Evolutionary conservation across 1,284 basidiomycete genomes (phyloP).

Genomic region (Ustilago trichophora): DNA sequence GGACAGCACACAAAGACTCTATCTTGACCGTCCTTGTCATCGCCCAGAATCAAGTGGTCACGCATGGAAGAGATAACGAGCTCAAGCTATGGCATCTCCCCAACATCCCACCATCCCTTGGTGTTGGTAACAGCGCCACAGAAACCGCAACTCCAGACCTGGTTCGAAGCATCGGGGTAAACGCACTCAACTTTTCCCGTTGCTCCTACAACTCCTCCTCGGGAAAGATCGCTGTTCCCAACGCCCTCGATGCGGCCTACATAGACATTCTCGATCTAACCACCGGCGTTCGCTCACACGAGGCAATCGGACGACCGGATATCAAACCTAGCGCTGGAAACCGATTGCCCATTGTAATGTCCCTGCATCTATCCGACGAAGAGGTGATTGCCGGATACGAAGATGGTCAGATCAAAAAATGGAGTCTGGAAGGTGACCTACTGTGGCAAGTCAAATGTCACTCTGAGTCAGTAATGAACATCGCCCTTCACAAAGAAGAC

Average conservation of each 20-base stretch:
- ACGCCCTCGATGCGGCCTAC: constrained; percentile 85
- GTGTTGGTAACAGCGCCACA: too few relatives aligned
- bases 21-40: constrained; percentile 81
- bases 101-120: background rate
- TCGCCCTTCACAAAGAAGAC: background rate
- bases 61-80: constrained; percentile 89
- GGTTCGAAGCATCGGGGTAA: constrained; percentile 79
- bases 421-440: too few relatives aligned
- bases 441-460: too few relatives aligned
- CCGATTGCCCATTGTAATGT: constrained; percentile 78
- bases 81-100: constrained; percentile 73
- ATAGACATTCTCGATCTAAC: constrained; percentile 82
- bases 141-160: constrained; percentile 72
- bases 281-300: constrained; percentile 75
- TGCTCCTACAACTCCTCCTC: constrained; percentile 73
- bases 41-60: constrained; percentile 73
- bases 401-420: constrained; percentile 74
- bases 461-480: constrained; percentile 12
- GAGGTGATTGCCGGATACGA: constrained; percentile 78
- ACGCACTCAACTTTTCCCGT: constrained; percentile 87
- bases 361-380: constrained; percentile 74
- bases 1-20: constrained; percentile 80
- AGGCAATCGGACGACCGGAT: constrained; percentile 71
- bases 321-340: constrained; percentile 4
- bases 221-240: constrained; percentile 80